phyloP scores from a whole-genome alignment of 2,329 filamentous ascomycete species.

The Pestalotiopsis sp. region DNA sequence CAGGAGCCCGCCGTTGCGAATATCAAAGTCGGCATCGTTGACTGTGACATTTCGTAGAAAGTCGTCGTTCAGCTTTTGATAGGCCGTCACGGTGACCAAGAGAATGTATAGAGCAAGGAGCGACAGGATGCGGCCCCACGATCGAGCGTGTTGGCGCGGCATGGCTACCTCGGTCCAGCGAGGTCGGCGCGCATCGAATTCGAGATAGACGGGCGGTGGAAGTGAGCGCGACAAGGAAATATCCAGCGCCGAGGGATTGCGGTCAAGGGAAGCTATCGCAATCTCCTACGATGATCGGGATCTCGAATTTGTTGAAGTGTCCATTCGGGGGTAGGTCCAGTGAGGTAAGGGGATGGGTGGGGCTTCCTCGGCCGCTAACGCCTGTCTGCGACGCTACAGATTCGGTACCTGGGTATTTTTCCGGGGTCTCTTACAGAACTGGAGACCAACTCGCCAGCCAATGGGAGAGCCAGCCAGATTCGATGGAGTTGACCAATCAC shows the following conservation, averaged over 20 bases:
- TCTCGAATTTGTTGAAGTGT: neutral
- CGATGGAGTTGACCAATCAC: too few relatives aligned
- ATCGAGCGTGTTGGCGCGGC: conserved; percentile 3
- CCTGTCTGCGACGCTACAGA: neutral
- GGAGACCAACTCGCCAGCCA: neutral
- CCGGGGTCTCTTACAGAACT: neutral
- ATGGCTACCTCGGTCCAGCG: conserved; percentile 17
- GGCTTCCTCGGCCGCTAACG: neutral
- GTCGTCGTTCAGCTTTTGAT: conserved; percentile 59
- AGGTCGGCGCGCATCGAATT: conserved; percentile 10
- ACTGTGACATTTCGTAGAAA: conserved; percentile 64
- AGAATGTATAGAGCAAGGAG: conserved; percentile 24
- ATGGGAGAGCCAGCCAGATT: neutral
- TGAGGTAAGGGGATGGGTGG: neutral
- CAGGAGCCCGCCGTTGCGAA: conserved; percentile 66
- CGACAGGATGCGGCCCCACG: conserved; percentile 15
- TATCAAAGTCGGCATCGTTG: conserved; percentile 67
- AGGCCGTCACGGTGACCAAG: conserved; percentile 29
- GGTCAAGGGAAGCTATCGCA: neutral
- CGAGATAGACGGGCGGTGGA: neutral
- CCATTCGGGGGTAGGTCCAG: neutral
- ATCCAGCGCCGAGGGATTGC: neutral
- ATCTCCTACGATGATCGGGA: neutral
- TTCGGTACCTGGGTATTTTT: neutral
- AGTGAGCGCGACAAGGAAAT: neutral